phyloP scores from a whole-genome alignment of 2,329 filamentous ascomycete species.

The Knoxdaviesia proteae region DNA sequence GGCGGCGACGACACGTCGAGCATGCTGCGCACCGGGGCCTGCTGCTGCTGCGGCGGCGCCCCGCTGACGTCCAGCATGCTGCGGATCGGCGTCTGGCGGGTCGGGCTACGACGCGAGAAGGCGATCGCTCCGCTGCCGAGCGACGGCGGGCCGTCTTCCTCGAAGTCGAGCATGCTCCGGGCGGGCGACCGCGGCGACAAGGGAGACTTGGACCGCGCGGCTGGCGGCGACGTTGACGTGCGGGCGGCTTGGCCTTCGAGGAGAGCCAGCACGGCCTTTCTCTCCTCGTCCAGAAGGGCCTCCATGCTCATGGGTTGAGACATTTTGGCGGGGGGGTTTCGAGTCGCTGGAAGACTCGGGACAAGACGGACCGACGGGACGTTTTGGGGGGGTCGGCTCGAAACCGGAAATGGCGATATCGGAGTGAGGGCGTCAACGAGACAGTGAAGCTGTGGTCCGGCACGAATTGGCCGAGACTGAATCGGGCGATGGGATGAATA shows the following conservation, averaged over 20 bases:
- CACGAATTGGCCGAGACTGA: too few relatives aligned
- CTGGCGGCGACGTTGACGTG: conserved; percentile 13
- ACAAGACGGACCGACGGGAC: too few relatives aligned
- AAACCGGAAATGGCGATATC: too few relatives aligned
- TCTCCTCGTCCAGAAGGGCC: conserved; percentile 57
- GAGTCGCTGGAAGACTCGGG: too few relatives aligned
- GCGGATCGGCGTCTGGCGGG: conserved; percentile 29
- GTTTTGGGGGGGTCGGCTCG: too few relatives aligned
- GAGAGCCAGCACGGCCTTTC: conserved; percentile 48
- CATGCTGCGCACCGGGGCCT: conserved; percentile 27
- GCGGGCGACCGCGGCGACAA: conserved; percentile 42
- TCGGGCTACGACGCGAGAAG: conserved; percentile 3
- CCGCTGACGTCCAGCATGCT: conserved; percentile 43
- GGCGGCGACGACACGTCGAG: conserved; percentile 20
- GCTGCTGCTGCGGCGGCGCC: conserved; percentile 14
- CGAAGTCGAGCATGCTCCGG: conserved; percentile 45
- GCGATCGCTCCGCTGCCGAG: neutral
- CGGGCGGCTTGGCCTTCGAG: conserved; percentile 29
- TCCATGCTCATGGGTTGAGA: conserved; percentile 49
- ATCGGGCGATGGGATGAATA: too few relatives aligned
- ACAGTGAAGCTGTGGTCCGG: too few relatives aligned
- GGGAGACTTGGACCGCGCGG: conserved; percentile 25
- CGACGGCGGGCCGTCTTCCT: conserved; percentile 16
- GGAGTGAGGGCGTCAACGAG: too few relatives aligned
- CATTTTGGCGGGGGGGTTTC: conserved; percentile 3